These are phyloP conservation scores for Talaromyces borbonicus DNA, from an alignment of 495 filamentous ascomycete species.

Conservation along the genomic window DNA sequence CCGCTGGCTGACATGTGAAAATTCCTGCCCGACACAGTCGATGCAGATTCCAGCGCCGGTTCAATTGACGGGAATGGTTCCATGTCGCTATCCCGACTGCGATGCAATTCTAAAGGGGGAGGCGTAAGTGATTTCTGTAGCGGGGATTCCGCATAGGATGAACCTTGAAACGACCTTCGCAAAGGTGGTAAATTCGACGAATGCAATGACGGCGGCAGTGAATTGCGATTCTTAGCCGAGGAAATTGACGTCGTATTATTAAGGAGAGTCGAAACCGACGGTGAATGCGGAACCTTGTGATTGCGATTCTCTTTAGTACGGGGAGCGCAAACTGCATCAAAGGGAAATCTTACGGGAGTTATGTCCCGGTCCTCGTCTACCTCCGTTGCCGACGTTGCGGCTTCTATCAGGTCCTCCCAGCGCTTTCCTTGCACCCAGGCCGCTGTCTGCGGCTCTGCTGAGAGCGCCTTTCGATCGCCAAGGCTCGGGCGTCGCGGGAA, in stretches of 20 bases:
- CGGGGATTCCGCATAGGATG: conserved; percentile 76
- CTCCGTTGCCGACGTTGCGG: conserved; percentile 81
- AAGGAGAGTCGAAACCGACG: conserved; percentile 39
- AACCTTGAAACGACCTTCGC: conserved; percentile 46
- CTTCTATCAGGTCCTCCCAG: conserved; percentile 92
- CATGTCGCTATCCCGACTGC: conserved; percentile 42
- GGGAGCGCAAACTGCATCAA: neutral
- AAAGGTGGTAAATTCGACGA: conserved; percentile 26
- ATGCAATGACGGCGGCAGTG: conserved; percentile 59
- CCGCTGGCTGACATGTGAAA: conserved; percentile 52
- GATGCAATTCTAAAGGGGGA: conserved; percentile 55
- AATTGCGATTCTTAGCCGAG: conserved; percentile 52
- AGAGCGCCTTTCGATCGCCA: conserved; percentile 70
- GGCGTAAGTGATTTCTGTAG: conserved; percentile 78
- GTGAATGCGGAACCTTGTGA: conserved; percentile 64
- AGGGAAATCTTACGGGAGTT: conserved; percentile 53
- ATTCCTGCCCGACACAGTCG: conserved; percentile 44
- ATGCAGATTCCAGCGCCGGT: conserved; percentile 48
- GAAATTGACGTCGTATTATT: conserved; percentile 34
- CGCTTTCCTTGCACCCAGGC: conserved; percentile 69
- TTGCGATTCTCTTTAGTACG: no score
- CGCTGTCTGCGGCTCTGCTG: conserved; percentile 66
- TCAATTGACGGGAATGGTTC: conserved; percentile 85
- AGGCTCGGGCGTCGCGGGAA: conserved; percentile 55
- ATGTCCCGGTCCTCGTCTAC: conserved; percentile 75